phyloP scores from a whole-genome alignment of 176 grass and related monocot species.

The Rhipidocladum racemiflorum region DNA sequence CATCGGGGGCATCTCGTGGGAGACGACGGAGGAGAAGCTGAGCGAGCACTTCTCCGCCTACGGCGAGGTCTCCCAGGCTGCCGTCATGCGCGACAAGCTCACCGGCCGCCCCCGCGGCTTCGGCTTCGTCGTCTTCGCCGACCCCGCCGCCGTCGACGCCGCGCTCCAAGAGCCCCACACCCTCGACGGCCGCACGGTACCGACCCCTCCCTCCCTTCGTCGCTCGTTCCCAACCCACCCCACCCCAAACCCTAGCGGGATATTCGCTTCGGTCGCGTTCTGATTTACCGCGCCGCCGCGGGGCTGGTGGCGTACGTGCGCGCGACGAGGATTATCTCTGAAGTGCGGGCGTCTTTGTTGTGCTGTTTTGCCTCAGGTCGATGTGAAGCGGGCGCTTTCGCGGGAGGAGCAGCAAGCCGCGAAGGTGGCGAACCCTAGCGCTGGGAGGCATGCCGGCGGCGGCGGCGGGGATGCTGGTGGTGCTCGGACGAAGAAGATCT shows the following conservation, averaged over 20 bases:
- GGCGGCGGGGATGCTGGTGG: constrained; percentile 30
- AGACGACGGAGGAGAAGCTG: constrained; percentile 94
- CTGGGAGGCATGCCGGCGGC: constrained; percentile 40
- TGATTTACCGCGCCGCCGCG: background rate
- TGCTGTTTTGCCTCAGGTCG: constrained; percentile 59
- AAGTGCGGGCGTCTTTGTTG: background rate
- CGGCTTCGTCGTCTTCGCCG: constrained; percentile 89
- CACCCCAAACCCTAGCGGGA: constrained; percentile 39
- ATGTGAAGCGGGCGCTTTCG: constrained; percentile 92
- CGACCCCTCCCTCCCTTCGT: background rate
- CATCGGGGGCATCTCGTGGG: constrained; percentile 99
- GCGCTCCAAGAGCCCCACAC: constrained; percentile 83
- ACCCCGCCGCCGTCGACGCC: constrained; percentile 73
- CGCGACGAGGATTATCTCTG: background rate
- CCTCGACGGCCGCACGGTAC: constrained; percentile 88
- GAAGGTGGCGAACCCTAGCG: constrained; percentile 62
- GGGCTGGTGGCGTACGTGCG: background rate
- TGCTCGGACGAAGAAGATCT: constrained; percentile 88
- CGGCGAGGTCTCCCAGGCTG: constrained; percentile 75
- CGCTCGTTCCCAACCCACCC: too few species aligned
- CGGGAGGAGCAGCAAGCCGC: constrained; percentile 90
- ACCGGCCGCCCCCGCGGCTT: constrained; percentile 94
- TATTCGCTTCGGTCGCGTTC: constrained; percentile 25
- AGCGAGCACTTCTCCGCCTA: constrained; percentile 83
- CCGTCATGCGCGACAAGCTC: constrained; percentile 91